Evolutionary conservation across 106 monocot genomes (phyloP).

Genomic region (Apostasia ramifera): DNA sequence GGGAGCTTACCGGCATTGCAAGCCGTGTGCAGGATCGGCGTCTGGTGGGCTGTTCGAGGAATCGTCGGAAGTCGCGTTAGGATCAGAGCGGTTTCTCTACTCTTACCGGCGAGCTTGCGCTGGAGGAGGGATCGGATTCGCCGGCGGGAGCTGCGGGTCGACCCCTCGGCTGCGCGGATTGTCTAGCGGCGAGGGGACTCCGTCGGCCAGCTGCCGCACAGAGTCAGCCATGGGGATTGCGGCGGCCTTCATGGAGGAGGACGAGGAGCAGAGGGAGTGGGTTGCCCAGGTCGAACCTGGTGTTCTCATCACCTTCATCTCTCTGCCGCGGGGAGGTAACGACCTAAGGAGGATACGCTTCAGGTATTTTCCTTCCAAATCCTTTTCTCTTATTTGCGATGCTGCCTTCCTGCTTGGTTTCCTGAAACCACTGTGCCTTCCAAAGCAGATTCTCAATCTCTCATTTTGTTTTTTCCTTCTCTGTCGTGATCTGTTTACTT

Average conservation of each 20-base stretch:
- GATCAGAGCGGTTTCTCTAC: constrained; percentile 63
- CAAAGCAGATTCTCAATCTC: too few species aligned
- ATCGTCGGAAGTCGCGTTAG: constrained; percentile 34
- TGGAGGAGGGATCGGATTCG: constrained; percentile 6
- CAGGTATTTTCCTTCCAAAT: constrained; percentile 36
- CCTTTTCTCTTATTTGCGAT: too few species aligned
- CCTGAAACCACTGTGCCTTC: too few species aligned
- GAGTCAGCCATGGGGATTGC: constrained; percentile 17
- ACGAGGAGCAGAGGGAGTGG: constrained; percentile 73
- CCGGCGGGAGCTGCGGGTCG: constrained; percentile 28
- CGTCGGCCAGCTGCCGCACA: constrained; percentile 54
- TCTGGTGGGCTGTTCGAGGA: constrained; percentile 25
- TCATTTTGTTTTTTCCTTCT: too few species aligned
- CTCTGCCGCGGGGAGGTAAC: constrained; percentile 68
- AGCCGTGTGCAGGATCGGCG: constrained; percentile 46
- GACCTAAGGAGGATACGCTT: constrained; percentile 89
- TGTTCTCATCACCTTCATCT: constrained; percentile 83
- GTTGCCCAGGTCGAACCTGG: constrained; percentile 96
- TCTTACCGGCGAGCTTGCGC: constrained; percentile 41
- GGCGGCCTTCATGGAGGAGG: constrained; percentile 26
- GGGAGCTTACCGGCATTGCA: constrained; percentile 83
- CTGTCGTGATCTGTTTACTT: too few species aligned
- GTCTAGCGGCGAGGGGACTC: constrained; percentile 67
- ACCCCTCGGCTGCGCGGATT: constrained; percentile 37
- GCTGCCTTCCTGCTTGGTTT: too few species aligned